Conservation (phyloP, 176 grass and related monocot species). For the Juncus inflexus region DNA sequence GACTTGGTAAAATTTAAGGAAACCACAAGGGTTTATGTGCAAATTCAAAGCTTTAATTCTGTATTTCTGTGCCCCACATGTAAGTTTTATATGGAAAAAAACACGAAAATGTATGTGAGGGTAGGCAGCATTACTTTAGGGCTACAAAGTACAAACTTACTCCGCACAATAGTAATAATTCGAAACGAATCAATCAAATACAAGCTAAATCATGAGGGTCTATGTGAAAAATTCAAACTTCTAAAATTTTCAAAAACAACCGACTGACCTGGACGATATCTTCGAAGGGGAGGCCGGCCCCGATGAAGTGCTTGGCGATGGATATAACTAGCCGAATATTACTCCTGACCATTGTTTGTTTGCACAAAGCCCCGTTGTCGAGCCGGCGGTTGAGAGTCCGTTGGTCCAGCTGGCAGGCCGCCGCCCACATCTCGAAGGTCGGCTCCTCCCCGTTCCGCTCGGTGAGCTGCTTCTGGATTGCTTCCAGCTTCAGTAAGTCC, state of each 20-base stretch:
- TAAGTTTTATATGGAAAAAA: too few species aligned
- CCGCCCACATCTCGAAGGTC: constrained; percentile 77
- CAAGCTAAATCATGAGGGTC: too few species aligned
- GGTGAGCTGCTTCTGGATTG: constrained; percentile 34
- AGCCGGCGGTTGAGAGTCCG: constrained; percentile 44
- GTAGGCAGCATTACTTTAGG: too few species aligned
- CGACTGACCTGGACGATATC: constrained; percentile 86
- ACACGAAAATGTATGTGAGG: too few species aligned
- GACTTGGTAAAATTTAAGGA: too few species aligned
- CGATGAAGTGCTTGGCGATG: constrained; percentile 66
- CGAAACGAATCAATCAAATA: neutral
- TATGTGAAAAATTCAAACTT: constrained; percentile 7
- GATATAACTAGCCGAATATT: constrained; percentile 89
- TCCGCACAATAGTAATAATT: neutral
- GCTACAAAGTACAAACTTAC: neutral
- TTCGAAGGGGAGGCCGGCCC: constrained; percentile 44
- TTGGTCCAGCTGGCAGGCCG: constrained; percentile 51
- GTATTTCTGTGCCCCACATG: too few species aligned
- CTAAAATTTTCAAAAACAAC: too few species aligned
- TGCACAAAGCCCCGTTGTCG: constrained; percentile 56
- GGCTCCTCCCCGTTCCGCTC: constrained; percentile 44
- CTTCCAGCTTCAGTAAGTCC: constrained; percentile 71
- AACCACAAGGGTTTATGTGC: too few species aligned
- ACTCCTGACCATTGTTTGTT: constrained; percentile 73
- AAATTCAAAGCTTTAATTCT: too few species aligned